Percentiles rank a stretch among this genome's conserved stretches.
phyloP scores from a whole-genome alignment of 176 grass and related monocot genomes.

The Carex cristatella region DNA sequence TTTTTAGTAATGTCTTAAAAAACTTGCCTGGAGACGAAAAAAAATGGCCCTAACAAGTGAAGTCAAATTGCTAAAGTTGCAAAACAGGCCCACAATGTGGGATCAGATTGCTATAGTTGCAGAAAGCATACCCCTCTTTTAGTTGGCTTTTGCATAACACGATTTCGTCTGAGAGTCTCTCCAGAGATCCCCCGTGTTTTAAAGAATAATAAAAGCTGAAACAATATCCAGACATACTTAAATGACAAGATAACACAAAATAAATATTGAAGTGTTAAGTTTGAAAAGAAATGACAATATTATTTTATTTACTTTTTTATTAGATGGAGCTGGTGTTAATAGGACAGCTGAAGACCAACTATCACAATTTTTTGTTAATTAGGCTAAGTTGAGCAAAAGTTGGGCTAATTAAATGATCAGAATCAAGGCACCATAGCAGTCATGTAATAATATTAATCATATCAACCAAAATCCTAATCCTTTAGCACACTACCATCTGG shows the following conservation, averaged over 20 bases:
- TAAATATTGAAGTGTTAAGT: not conserved
- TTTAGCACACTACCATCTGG: not conserved
- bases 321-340: not conserved
- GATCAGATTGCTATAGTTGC: not conserved
- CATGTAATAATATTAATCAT: not conserved
- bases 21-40: not conserved
- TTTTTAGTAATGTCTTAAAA: not conserved
- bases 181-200: conserved; percentile 54
- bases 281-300: not conserved
- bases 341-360: not conserved
- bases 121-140: not conserved
- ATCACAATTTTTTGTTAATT: not conserved
- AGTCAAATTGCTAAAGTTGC: not conserved
- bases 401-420: not conserved
- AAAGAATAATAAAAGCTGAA: conserved; percentile 79
- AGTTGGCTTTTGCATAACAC: conserved; percentile 43
- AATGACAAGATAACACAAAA: conserved; percentile 13
- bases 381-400: not conserved
- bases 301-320: not conserved
- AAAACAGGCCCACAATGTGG: not conserved
- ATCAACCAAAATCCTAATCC: not conserved
- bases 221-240: conserved; percentile 25
- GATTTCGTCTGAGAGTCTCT: conserved; percentile 61
- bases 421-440: not conserved
- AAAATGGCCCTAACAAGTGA: not conserved